Base-by-base conservation (phyloP, 2,329 filamentous ascomycete genomes). In the Phoma sp. region DNA sequence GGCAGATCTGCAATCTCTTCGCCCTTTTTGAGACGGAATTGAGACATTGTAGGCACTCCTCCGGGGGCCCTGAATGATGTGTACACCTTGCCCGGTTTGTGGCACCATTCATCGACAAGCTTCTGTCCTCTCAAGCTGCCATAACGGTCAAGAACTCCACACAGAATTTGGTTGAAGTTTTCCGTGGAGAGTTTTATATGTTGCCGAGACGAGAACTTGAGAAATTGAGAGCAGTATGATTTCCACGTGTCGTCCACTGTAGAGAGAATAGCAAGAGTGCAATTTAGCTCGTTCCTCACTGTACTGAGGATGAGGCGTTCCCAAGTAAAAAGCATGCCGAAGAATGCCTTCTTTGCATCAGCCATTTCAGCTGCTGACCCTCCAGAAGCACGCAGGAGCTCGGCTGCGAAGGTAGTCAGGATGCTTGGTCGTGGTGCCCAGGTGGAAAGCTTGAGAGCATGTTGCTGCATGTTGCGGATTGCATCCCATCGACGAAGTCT, bases 81-180 rank as follows among this genome's bases (percentile, higher is more conserved):
- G 18, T 68, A 68, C 6, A 39, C 39, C 18, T 57, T 59, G 11
- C 63, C 58, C 2, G 61, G 45, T 9, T 46, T 54, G 44, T 72
- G 65, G 58, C 72, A 74, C 78, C 82, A 86, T 32, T 68, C 70
- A 8, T 79, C 67, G 51, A 82, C 81, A 30, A 86, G 60, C 4
- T 63, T 70, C 52, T 74, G 78, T 53, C 82, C 86, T 30, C 74
- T 74, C 8, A 58, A 50, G 52, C 78, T 80, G 48, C 80, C 82
- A 41, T 80, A 77, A 0, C 74, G 73, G 25, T 80, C 77, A 2
- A 83, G 79, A 7, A 86, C 74, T n/a, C 81, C 83, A 38, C 79
- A 74, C 6, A 89, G 79, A 6, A 86, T 57, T 14, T 66, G 62
- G 56, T 85, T 81, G 75, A 86, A 85, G 5, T 79, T 69, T 3